Conservation (phyloP, 2,329 filamentous ascomycete genomes). For the Fusarium sp. region DNA sequence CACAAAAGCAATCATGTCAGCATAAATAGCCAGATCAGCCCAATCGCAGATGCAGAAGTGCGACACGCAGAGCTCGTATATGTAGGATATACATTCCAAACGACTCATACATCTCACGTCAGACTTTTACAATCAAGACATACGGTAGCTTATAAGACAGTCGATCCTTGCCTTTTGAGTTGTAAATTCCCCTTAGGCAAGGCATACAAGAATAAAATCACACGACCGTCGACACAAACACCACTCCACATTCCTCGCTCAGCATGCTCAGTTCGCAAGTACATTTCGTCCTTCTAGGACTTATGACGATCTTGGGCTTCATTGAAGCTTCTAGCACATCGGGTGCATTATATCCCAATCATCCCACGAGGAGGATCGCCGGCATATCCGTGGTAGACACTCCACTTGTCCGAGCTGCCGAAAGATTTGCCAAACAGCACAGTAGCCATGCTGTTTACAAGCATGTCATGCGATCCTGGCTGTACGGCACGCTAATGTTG, state of each 20-base stretch:
- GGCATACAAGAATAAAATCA: background rate
- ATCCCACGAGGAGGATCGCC: background rate
- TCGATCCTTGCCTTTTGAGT: background rate
- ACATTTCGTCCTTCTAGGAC: background rate
- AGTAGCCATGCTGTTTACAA: slow-evolving; percentile 27
- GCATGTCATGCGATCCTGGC: slow-evolving; percentile 29
- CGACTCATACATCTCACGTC: background rate
- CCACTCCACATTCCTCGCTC: background rate
- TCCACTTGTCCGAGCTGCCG: slow-evolving; percentile 11
- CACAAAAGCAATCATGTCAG: background rate
- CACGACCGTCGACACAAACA: background rate
- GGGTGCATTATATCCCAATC: accelerated
- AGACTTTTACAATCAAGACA: background rate
- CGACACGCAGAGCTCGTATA: background rate
- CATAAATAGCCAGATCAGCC: too few species aligned
- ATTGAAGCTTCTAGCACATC: background rate
- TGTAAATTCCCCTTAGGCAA: background rate
- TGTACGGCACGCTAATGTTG: slow-evolving; percentile 20
- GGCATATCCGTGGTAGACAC: slow-evolving; percentile 18
- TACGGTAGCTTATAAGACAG: background rate
- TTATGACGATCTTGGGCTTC: accelerated
- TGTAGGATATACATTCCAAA: background rate
- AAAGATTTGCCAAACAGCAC: slow-evolving; percentile 5
- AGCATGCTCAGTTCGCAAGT: background rate
- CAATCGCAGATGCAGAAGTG: background rate